These are phyloP conservation scores for Carpinus viminea DNA, from an alignment of 306 rosid species.

Conservation along the genomic window DNA sequence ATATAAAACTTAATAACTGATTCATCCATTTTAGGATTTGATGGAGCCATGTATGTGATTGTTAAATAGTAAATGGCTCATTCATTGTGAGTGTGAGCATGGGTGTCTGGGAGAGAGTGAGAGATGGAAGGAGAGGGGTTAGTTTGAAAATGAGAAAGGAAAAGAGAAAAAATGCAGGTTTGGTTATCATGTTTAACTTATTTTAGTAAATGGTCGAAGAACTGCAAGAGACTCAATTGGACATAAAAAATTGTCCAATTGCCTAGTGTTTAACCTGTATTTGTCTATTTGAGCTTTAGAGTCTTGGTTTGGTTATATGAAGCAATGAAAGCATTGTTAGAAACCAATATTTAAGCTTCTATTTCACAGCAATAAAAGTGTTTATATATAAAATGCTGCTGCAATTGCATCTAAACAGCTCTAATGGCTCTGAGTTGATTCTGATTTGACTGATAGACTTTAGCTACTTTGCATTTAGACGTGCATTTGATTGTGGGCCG, in stretches of 20 bases:
- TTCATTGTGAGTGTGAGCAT: background rate
- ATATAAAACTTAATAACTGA: background rate
- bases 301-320: background rate
- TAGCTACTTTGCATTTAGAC: slow-evolving; percentile 6
- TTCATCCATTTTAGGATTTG: background rate
- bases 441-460: background rate
- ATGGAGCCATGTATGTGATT: background rate
- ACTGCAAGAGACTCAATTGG: background rate
- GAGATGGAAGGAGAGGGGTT: no score
- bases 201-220: background rate
- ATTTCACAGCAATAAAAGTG: background rate
- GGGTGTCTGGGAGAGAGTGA: no score
- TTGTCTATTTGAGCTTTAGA: background rate
- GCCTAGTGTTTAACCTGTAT: background rate
- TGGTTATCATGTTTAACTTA: no score
- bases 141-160: no score
- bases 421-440: background rate
- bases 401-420: background rate
- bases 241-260: background rate
- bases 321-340: background rate
- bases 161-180: no score
- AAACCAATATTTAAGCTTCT: background rate
- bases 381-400: background rate
- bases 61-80: background rate
- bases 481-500: slow-evolving; percentile 21